phyloP scores from a whole-genome alignment of 2,329 filamentous ascomycete genomes.

The Penicillium sp. region DNA sequence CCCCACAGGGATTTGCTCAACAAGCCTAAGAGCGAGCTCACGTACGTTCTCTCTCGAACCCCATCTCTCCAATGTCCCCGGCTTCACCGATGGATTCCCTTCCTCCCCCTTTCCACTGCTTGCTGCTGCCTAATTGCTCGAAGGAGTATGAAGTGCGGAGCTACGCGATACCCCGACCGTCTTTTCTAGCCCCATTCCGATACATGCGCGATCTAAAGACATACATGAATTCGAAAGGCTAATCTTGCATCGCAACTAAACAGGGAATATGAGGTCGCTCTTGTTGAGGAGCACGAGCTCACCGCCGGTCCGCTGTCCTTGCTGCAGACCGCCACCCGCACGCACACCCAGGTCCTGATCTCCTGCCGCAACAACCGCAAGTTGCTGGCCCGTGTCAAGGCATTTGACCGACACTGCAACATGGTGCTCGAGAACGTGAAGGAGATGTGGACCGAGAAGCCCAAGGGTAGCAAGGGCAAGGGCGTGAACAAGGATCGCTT shows the following conservation, averaged over 20 bases:
- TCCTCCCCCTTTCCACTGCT: slow-evolving; percentile 3
- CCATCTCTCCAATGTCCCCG: background rate
- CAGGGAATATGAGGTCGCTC: slow-evolving; percentile 87
- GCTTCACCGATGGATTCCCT: slow-evolving; percentile 2
- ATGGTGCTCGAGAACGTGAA: slow-evolving; percentile 98
- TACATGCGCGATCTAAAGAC: slow-evolving; percentile 14
- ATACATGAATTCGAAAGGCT: slow-evolving; percentile 14
- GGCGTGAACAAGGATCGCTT: slow-evolving; percentile 98
- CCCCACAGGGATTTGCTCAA: slow-evolving; percentile 74
- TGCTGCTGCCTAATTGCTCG: slow-evolving; percentile 6
- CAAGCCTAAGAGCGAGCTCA: slow-evolving; percentile 88
- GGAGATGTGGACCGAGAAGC: slow-evolving; percentile 99
- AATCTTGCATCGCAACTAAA: slow-evolving; percentile 21
- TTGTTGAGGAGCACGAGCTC: slow-evolving; percentile 78
- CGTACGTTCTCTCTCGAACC: slow-evolving; percentile 59
- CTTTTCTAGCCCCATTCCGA: slow-evolving; percentile 17
- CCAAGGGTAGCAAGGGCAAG: slow-evolving; percentile 82
- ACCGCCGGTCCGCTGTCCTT: slow-evolving; percentile 83
- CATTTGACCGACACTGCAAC: slow-evolving; percentile 98
- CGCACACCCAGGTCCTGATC: slow-evolving; percentile 93
- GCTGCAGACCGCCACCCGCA: slow-evolving; percentile 92
- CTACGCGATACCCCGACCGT: slow-evolving; percentile 10
- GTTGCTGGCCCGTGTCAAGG: slow-evolving; percentile 93
- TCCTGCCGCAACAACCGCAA: slow-evolving; percentile 98
- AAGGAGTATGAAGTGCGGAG: slow-evolving; percentile 5